Base-by-base conservation (phyloP, 2,329 filamentous ascomycete species). In the Clonostachys sp. region DNA sequence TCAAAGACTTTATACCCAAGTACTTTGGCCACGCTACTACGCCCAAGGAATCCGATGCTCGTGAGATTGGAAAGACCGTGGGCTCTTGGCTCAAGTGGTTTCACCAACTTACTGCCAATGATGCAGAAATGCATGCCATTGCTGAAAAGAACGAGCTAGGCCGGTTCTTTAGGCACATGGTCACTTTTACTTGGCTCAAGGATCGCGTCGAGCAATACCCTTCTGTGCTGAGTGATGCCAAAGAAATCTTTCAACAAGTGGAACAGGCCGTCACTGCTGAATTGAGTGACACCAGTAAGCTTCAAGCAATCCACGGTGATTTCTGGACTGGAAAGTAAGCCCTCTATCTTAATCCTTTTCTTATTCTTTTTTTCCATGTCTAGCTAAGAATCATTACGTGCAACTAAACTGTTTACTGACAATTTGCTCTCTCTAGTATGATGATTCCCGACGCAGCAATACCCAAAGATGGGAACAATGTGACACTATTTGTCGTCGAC, bases 241-340 rank as follows among this genome's bases (percentile, higher is more conserved):
- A 39, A 18, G 36, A 39, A n/a, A 39, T 39, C 17, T 18, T 39
- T 18, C 36, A 8, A 14, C 7, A 39, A 39, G 36, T 39, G 14
- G 17, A 39, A n/a, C 14, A 39, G 14, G 36, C 36, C 36, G 10
- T 39, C 14, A 39, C 17, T n/a, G 4, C 36, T n/a, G 36, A 39
- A 39, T n/a, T n/a, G 3, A 18, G 10, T n/a, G 36, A 39, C 8
- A 18, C 6, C 14, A 39, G 14, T 6, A 39, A 39, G 12, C 36
- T 68, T 41, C 56, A 54, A 20, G 58, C 62, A 44, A 72, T 82
- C n/a, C 80, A 84, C 55, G 80, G 80, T 1, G 79, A 84, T 52
- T 83, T 83, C 47, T 83, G 80, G 79, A 77, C 78, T 3, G 80
- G 80, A 46, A 84, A 84, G 67, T 73, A 53, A 58, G 72, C 63